Conservation (phyloP, 2,329 filamentous ascomycete genomes). For the Penicillium rolfsii region DNA sequence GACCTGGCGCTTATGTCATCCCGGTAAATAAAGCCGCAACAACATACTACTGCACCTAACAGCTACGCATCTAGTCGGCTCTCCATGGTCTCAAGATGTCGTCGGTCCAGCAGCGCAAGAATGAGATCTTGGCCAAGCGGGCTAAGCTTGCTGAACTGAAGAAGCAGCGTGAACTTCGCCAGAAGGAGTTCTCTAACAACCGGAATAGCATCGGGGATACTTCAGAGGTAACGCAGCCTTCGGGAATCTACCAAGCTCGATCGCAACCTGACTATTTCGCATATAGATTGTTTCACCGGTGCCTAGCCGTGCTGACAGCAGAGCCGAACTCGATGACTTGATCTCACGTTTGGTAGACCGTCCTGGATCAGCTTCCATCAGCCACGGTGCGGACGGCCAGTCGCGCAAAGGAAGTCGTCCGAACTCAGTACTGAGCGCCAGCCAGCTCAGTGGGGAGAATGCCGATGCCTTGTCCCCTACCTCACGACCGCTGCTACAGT, state of each 20-base stretch:
- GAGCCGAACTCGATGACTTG: constrained; percentile 78
- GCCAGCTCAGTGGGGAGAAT: constrained; percentile 75
- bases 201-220: constrained; percentile 70
- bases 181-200: constrained; percentile 71
- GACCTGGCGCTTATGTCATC: constrained; percentile 45
- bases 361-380: constrained; percentile 67
- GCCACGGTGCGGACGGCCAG: constrained; percentile 52
- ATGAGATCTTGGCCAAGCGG: constrained; percentile 96
- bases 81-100: constrained; percentile 32
- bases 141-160: constrained; percentile 97
- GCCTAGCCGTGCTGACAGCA: constrained; percentile 65
- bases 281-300: constrained; percentile 68
- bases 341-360: constrained; percentile 84
- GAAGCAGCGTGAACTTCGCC: constrained; percentile 81
- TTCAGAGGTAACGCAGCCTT: constrained; percentile 64
- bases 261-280: constrained; percentile 19
- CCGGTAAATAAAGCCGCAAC: constrained; percentile 34
- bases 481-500: constrained; percentile 47
- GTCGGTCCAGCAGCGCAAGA: constrained; percentile 71
- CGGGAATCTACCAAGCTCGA: constrained; percentile 9
- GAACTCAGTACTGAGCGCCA: constrained; percentile 81
- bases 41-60: constrained; percentile 21
- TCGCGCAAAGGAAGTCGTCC: constrained; percentile 69
- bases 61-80: constrained; percentile 11
- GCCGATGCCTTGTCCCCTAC: constrained; percentile 44